Conservation (phyloP, 2,329 filamentous ascomycete genomes). For the Fusarium papillatum region DNA sequence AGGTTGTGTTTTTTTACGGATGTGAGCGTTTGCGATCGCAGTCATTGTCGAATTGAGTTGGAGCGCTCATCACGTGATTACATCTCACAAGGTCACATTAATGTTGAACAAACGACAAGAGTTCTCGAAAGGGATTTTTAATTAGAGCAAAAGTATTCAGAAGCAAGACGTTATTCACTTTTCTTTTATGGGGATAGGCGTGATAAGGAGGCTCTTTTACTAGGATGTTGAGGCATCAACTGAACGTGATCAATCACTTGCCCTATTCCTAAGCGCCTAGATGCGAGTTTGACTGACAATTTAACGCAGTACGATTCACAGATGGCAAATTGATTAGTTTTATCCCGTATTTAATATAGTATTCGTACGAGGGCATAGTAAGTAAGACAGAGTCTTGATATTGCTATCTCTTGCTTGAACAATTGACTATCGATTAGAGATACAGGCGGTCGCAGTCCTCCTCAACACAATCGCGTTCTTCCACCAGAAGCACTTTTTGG, state of each 20-base stretch:
- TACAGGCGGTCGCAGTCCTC: neutral
- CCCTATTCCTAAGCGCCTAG: neutral
- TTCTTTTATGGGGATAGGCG: neutral
- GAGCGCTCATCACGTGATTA: neutral
- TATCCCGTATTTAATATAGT: fast-evolving
- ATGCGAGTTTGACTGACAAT: neutral
- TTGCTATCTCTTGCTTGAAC: neutral
- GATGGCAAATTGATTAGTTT: neutral
- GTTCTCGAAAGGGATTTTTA: neutral
- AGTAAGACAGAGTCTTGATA: neutral
- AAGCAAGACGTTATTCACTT: neutral
- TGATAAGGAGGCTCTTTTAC: neutral
- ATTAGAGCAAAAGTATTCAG: no score
- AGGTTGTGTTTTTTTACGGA: neutral
- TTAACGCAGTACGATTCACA: neutral
- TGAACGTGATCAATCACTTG: neutral
- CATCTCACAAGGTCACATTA: neutral
- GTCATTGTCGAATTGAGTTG: neutral
- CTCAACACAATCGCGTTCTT: neutral
- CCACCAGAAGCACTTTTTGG: neutral
- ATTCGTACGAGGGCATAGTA: neutral
- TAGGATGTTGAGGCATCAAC: neutral
- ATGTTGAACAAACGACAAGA: neutral
- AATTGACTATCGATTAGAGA: neutral
- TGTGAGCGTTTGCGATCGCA: neutral